Evolutionary conservation across 306 rosid genomes (phyloP).

Genomic region (Luffa acutangula): DNA sequence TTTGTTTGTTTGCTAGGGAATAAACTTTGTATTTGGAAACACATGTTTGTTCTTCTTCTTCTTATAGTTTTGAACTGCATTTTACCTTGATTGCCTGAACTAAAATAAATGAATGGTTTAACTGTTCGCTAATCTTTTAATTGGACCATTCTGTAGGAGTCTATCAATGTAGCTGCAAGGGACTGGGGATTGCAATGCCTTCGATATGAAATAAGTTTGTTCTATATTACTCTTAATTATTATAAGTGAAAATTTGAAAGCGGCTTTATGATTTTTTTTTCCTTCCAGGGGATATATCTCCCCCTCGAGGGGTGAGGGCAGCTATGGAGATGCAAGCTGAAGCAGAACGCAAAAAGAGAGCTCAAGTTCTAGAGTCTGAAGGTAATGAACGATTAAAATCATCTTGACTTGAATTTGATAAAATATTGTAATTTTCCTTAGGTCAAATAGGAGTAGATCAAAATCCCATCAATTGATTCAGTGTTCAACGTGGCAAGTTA

Average conservation of each 20-base stretch:
- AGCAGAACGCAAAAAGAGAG: slow-evolving; percentile 94
- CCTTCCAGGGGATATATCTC: slow-evolving; percentile 82
- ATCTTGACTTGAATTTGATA: background rate
- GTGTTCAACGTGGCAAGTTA: background rate
- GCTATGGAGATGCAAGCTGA: slow-evolving; percentile 99
- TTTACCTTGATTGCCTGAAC: background rate
- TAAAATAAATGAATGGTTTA: background rate
- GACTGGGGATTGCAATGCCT: slow-evolving; percentile 95
- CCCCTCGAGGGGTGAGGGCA: slow-evolving; percentile 91
- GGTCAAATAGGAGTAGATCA: background rate
- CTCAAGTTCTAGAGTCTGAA: slow-evolving; percentile 95
- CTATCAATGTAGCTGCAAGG: slow-evolving; percentile 77
- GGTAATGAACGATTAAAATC: slow-evolving; percentile 25
- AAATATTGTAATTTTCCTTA: background rate
- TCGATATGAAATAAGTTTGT: slow-evolving; percentile 86
- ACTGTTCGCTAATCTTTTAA: background rate
- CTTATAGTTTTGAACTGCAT: background rate
- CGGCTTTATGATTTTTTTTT: slow-evolving; percentile 5
- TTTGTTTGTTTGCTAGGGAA: background rate
- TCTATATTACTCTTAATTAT: background rate
- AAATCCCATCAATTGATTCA: background rate
- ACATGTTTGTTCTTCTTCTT: background rate
- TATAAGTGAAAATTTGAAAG: slow-evolving; percentile 1
- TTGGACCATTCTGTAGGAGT: slow-evolving; percentile 45
- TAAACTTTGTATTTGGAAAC: background rate